These are phyloP conservation scores for Gossypium australe DNA, from an alignment of 345 rosid species.

Conservation along the genomic window DNA sequence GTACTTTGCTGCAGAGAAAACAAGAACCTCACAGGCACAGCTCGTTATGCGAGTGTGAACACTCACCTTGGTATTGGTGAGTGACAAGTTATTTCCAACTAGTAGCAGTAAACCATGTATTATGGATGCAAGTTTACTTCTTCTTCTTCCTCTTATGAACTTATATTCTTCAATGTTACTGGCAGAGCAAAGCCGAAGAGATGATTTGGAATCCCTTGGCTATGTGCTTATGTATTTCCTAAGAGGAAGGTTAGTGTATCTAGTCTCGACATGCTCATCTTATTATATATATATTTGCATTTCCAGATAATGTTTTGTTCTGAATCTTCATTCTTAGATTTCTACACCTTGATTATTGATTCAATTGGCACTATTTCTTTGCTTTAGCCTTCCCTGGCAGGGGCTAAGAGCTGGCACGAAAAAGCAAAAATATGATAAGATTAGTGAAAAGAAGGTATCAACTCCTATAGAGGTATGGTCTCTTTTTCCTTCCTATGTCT, in stretches of 20 bases:
- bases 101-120: not conserved
- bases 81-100: slow-evolving; percentile 18
- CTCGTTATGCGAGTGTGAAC: slow-evolving; percentile 88
- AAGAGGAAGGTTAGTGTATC: slow-evolving; percentile 66
- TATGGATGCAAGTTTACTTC: not conserved
- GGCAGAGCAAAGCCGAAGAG: slow-evolving; percentile 88
- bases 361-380: slow-evolving; percentile 14
- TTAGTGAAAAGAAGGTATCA: slow-evolving; percentile 83
- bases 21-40: slow-evolving; percentile 87
- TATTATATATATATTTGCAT: not conserved
- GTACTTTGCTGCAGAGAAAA: slow-evolving; percentile 50
- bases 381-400: slow-evolving; percentile 81
- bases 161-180: slow-evolving; percentile 13
- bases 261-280: not conserved
- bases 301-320: slow-evolving; percentile 12
- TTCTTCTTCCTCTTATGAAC: not conserved
- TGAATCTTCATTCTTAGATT: not conserved
- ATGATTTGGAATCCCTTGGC: slow-evolving; percentile 90
- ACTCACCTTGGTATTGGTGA: slow-evolving; percentile 85
- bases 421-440: slow-evolving; percentile 83
- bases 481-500: not conserved
- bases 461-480: slow-evolving; percentile 64
- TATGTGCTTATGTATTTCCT: slow-evolving; percentile 84
- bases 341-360: slow-evolving; percentile 15
- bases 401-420: slow-evolving; percentile 85